phyloP scores from a whole-genome alignment of 352 stramenopile species.

The Globisporangium radiosum region DNA sequence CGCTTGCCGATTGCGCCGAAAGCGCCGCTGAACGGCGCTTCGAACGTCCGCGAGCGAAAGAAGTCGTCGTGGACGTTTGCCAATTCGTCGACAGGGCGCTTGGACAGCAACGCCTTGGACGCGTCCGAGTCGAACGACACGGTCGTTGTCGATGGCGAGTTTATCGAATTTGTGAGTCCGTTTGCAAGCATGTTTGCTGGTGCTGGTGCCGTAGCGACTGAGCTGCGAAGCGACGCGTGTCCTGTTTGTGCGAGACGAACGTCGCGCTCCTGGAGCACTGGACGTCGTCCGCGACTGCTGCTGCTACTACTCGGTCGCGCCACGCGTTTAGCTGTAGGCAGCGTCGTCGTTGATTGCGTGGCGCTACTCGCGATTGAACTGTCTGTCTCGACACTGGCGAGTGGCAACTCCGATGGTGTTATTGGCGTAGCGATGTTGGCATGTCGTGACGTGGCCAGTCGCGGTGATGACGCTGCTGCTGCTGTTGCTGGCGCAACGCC shows the following conservation, averaged over 20 bases:
- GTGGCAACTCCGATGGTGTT: not conserved
- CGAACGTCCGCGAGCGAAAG: slow-evolving; percentile 12
- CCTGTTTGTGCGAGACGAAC: too few species aligned
- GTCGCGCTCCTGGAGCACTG: too few species aligned
- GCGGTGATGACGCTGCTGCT: not conserved
- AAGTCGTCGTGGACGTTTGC: slow-evolving; percentile 1
- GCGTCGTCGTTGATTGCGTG: not conserved
- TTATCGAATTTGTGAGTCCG: slow-evolving; percentile 5
- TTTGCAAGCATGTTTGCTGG: not conserved
- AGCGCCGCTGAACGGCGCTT: slow-evolving; percentile 9
- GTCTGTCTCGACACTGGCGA: not conserved
- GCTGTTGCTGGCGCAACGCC: not conserved
- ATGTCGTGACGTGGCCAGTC: not conserved
- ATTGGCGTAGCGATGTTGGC: not conserved
- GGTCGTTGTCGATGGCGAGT: slow-evolving; percentile 11
- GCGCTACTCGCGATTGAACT: not conserved
- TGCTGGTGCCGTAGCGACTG: not conserved
- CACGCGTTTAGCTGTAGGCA: not conserved
- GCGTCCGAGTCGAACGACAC: slow-evolving; percentile 12
- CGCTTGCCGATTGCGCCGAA: slow-evolving; percentile 14
- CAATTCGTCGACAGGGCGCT: not conserved
- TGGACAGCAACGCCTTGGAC: slow-evolving; percentile 3
- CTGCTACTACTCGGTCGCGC: not conserved
- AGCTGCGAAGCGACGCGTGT: too few species aligned
- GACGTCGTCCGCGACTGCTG: not conserved